Base-by-base conservation (phyloP, 2,329 filamentous ascomycete species). In the Pseudogymnoascus sp. region DNA sequence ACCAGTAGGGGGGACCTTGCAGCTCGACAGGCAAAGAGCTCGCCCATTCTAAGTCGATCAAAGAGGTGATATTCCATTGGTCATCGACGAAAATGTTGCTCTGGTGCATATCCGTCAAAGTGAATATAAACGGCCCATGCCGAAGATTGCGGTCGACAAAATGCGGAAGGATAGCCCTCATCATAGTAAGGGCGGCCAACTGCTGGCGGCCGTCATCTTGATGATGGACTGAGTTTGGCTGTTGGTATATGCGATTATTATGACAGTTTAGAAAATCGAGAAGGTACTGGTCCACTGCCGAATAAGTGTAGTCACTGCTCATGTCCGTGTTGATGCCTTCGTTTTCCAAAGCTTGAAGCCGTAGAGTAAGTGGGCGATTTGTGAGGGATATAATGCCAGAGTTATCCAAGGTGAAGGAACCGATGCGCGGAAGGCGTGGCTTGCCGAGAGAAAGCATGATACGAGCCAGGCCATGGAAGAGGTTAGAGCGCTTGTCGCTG, bases 1-100 rank as follows among this genome's bases (percentile, higher is more conserved):
- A 63, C 74, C 73, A 76, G 64, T 71, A 66, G 2, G 74, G 74
- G 11, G 69, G 67, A 10, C 11, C 62, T n/a, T 68, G 60, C 66
- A 74, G 71, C 63, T 76, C 72, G 7, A 70, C 34, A 5, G 72
- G 71, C 14, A 63, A 63, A 12, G 70, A 65, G 40, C 67, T 72
- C 5, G 8, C 39, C 39, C 39, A 40, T 2, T 42, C 39, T 0
- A 42, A 42, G 39, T 42, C 39, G 3, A 40, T 40, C 3, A 40
- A 5, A 1, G n/a, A 40, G 16, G 39, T 40, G 11, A 40, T 40
- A 40, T 40, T 40, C 37, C 37, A 40, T 18, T 40, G 39, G 8
- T 40, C 39, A 2, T 40, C 39, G 1, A 40, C 39, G 7, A 40
- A 40, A 18, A 40, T 40, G 39, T 40, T 40, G 7, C 39, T 40